Base-by-base conservation (phyloP, 768 basidiomycete species). In the Phylloporus sp. region DNA sequence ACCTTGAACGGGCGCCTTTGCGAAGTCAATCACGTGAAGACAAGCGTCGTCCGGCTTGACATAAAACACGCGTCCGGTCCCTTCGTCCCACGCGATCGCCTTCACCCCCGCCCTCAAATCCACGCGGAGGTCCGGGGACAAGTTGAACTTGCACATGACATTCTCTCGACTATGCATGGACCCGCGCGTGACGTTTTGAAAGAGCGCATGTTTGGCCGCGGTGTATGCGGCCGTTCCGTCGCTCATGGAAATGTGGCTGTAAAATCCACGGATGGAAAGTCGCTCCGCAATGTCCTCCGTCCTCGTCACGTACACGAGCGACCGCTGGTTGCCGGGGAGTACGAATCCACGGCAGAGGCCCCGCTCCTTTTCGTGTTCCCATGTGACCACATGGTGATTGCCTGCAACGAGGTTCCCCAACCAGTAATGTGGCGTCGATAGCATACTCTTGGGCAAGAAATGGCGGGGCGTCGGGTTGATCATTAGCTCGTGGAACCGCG, bases 1-100 rank as follows among this genome's bases (percentile, higher is more conserved):
- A 72, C 71, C 63, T 54, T 65, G 60, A 11, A 56, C 46, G 3
- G 68, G 70, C 6, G 63, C 62, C 38, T 59, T 55, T 7, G 74
- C 73, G 38, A 77, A 75, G 55, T 83, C 81, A 46, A 77, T 56
- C 27, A 82, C 69, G 26, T 69, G 61, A 34, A 83, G 66, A 13
- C 62, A 49, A 4, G 64, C 44, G 23, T 71, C 72, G 8, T 71
- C 55, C 11, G 69, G 69, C 26, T 70, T 66, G 36, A 76, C 75
- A 7, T 83, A 63, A 53, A 78, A 77, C 13, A 84, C 69, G 31
- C 82, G 70, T 4, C 82, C 83, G 11, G 77, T 78, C 20, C 72
- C 68, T 60, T 86, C 83, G 50, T 86, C 84, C 80, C 80, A 86
- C 7, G 78, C 69, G 27, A 84, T 72, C 15, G 77, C 70, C n/a